phyloP scores from a whole-genome alignment of 306 rosid genomes.

The Cucurbita argyrosperma region DNA sequence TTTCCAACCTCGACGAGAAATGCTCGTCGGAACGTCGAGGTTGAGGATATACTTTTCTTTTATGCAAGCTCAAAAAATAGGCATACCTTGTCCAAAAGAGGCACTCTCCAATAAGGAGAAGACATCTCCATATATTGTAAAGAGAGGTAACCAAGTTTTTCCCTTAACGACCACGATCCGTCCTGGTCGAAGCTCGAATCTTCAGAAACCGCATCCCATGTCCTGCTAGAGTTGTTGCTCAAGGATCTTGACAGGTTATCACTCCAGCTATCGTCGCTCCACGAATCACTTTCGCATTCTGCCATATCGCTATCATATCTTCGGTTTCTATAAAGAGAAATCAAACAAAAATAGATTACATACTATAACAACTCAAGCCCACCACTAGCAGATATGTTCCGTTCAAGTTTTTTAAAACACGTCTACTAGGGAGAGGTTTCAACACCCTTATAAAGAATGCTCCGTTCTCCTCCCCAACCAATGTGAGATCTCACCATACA shows the following conservation, averaged over 20 bases:
- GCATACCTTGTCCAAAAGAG: constrained; percentile 50
- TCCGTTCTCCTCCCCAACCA: too few species aligned
- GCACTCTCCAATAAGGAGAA: constrained; percentile 56
- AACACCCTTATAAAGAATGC: too few species aligned
- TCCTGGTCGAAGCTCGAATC: constrained; percentile 58
- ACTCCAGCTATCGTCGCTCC: constrained; percentile 69
- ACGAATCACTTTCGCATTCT: constrained; percentile 53
- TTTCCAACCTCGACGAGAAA: not conserved
- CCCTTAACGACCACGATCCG: constrained; percentile 26
- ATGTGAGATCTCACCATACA: too few species aligned
- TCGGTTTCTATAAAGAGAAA: constrained; percentile 11
- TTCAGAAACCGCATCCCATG: constrained; percentile 56
- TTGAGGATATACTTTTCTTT: not conserved
- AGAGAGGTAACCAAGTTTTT: constrained; percentile 46
- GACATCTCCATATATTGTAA: constrained; percentile 37
- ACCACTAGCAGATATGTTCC: too few species aligned
- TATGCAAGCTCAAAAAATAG: not conserved
- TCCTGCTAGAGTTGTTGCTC: constrained; percentile 56
- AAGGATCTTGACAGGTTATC: constrained; percentile 40
- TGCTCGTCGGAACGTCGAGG: not conserved
- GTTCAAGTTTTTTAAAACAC: too few species aligned
- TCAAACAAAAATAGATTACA: not conserved
- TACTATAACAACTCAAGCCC: not conserved
- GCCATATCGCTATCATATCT: constrained; percentile 31
- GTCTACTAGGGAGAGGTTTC: too few species aligned